These are phyloP conservation scores for Erigeron philadelphicus DNA, from an alignment of 140 eudicot species.

Conservation along the genomic window DNA sequence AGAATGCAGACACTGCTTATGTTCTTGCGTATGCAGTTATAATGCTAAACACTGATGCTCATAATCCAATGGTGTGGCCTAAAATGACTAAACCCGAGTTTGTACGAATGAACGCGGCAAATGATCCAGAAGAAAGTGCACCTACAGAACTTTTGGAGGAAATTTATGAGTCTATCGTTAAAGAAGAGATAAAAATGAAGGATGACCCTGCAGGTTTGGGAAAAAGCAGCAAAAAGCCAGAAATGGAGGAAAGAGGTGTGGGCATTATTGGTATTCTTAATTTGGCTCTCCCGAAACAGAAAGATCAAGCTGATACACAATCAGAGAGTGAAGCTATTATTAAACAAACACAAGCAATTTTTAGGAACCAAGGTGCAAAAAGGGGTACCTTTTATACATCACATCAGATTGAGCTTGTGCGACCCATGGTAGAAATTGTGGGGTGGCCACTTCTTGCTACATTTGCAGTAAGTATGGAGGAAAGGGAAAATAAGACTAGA, in stretches of 20 bases:
- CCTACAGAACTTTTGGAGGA: constrained; percentile 80
- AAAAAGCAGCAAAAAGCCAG: constrained; percentile 63
- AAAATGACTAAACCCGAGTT: constrained; percentile 93
- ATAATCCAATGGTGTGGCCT: constrained; percentile 95
- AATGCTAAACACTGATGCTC: constrained; percentile 98
- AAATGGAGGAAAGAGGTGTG: constrained; percentile 65
- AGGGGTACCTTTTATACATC: constrained; percentile 83
- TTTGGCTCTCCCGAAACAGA: constrained; percentile 79
- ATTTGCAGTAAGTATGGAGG: constrained; percentile 93
- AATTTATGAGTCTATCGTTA: constrained; percentile 84
- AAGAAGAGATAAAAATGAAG: constrained; percentile 91
- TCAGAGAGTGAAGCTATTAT: constrained; percentile 83
- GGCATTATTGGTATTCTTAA: constrained; percentile 77
- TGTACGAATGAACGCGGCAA: constrained; percentile 73
- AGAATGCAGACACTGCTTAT: constrained; percentile 97
- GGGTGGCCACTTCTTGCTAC: constrained; percentile 98
- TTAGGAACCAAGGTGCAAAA: constrained; percentile 69
- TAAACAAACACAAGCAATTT: constrained; percentile 71
- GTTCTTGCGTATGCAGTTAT: constrained; percentile 99
- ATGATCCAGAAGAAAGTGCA: constrained; percentile 84
- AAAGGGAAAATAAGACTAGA: constrained; percentile 78
- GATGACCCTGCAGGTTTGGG: constrained; percentile 52
- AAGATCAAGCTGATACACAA: constrained; percentile 53
- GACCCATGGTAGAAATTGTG: constrained; percentile 93
- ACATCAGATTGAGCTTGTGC: constrained; percentile 66